phyloP scores from a whole-genome alignment of 768 basidiomycete species.

The Leucosporidium creatinivorum region DNA sequence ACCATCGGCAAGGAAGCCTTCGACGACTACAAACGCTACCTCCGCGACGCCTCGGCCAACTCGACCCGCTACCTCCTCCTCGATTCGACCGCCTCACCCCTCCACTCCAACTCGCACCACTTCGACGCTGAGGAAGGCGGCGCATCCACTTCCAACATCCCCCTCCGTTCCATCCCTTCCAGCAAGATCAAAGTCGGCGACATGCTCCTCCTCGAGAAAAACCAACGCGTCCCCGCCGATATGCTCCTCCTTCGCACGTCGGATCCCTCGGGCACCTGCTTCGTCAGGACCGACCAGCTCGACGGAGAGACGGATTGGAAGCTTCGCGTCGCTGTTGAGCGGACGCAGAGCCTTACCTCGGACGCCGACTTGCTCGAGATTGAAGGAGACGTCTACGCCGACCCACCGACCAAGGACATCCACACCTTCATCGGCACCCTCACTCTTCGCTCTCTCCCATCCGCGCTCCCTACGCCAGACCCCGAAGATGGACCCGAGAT shows the following conservation, averaged over 20 bases:
- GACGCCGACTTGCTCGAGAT: slow-evolving; percentile 54
- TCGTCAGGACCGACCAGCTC: slow-evolving; percentile 93
- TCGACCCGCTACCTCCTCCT: slow-evolving; percentile 82
- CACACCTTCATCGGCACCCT: slow-evolving; percentile 91
- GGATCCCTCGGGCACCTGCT: slow-evolving; percentile 86
- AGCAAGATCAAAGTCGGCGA: slow-evolving; percentile 85
- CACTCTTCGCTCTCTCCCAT: slow-evolving; percentile 46
- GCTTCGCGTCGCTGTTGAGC: slow-evolving; percentile 75
- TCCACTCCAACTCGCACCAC: slow-evolving; percentile 28
- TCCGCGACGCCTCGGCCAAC: slow-evolving; percentile 89
- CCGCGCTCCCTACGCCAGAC: slow-evolving; percentile 39
- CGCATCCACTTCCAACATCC: neutral
- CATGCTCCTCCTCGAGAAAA: slow-evolving; percentile 85
- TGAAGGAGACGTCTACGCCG: slow-evolving; percentile 89
- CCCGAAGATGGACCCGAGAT: neutral
- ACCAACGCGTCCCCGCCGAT: slow-evolving; percentile 93
- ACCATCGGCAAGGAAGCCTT: slow-evolving; percentile 99
- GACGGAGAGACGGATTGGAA: slow-evolving; percentile 99
- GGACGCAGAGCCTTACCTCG: slow-evolving; percentile 62
- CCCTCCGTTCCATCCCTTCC: slow-evolving; percentile 50
- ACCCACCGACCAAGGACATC: slow-evolving; percentile 93
- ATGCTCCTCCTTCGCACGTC: slow-evolving; percentile 79
- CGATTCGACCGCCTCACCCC: slow-evolving; percentile 45
- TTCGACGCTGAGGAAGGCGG: neutral
- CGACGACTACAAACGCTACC: slow-evolving; percentile 91